Percentiles rank a stretch among this genome's conserved stretches.
Conservation (phyloP, 2,329 filamentous ascomycete species). For the Sclerotinia subarctica region DNA sequence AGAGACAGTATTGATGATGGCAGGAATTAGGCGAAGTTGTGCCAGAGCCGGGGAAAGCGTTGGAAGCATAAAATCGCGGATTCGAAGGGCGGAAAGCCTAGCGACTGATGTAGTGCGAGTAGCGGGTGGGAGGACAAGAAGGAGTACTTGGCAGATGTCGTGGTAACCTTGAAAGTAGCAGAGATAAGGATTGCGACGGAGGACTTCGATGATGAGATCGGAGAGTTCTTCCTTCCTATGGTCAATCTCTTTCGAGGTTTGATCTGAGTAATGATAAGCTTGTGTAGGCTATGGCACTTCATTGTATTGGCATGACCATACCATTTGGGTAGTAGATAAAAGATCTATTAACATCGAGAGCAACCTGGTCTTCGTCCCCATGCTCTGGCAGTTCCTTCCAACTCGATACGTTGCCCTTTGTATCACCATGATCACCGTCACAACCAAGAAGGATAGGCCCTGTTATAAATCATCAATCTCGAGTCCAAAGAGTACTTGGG, state of each 20-base stretch:
- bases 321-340: slow-evolving; percentile 93
- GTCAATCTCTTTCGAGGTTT: slow-evolving; percentile 65
- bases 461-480: slow-evolving; percentile 39
- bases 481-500: neutral
- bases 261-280: slow-evolving; percentile 49
- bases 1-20: slow-evolving; percentile 72
- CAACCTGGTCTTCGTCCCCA: slow-evolving; percentile 84
- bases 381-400: slow-evolving; percentile 64
- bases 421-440: slow-evolving; percentile 25
- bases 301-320: slow-evolving; percentile 44
- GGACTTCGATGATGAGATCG: slow-evolving; percentile 72
- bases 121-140: slow-evolving; percentile 72
- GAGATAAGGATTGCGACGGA: slow-evolving; percentile 77
- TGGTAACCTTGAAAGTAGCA: slow-evolving; percentile 99
- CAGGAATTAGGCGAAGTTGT: slow-evolving; percentile 83
- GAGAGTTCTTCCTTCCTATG: slow-evolving; percentile 73
- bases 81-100: slow-evolving; percentile 83
- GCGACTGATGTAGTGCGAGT: slow-evolving; percentile 63
- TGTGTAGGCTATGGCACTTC: slow-evolving; percentile 18
- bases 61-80: slow-evolving; percentile 97
- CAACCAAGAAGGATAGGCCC: slow-evolving; percentile 61
- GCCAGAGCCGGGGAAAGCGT: slow-evolving; percentile 74
- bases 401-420: slow-evolving; percentile 28
- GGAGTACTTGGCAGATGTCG: slow-evolving; percentile 93
- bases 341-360: slow-evolving; percentile 89